Evolutionary conservation across 2,329 filamentous ascomycete species (phyloP).

Genomic region (Metarhizium rileyi): DNA sequence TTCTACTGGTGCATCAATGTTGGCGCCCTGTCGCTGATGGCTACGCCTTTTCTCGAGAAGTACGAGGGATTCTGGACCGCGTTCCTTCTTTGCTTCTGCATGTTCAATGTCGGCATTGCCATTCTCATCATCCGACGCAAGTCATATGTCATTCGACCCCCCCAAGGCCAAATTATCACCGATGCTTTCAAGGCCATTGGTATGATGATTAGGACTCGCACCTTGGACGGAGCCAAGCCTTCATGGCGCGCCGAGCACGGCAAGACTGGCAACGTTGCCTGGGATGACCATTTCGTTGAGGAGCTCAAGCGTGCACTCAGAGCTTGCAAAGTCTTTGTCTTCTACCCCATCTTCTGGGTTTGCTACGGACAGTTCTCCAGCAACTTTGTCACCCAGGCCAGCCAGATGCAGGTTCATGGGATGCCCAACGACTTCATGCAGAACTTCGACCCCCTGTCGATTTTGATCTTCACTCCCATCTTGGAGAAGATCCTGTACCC

Average conservation of each 20-base stretch:
- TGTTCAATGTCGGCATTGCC: conserved; percentile 51
- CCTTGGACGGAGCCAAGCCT: conserved; percentile 54
- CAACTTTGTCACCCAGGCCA: conserved; percentile 56
- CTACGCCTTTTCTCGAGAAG: conserved; percentile 58
- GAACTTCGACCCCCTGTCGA: conserved; percentile 57
- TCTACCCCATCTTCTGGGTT: conserved; percentile 59
- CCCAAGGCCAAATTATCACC: conserved; percentile 54
- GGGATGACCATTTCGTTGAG: conserved; percentile 63
- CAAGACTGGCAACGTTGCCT: conserved; percentile 34
- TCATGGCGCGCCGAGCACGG: conserved; percentile 48
- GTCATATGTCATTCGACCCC: conserved; percentile 40
- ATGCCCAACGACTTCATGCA: conserved; percentile 62
- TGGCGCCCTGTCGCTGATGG: conserved; percentile 58
- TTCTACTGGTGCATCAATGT: conserved; percentile 69
- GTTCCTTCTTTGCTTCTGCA: conserved; percentile 45
- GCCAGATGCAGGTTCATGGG: conserved; percentile 48
- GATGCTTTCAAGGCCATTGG: conserved; percentile 47
- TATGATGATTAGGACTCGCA: conserved; percentile 31
- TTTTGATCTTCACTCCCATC: conserved; percentile 57
- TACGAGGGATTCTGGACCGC: conserved; percentile 60
- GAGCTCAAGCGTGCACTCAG: conserved; percentile 56
- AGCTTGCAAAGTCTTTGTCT: conserved; percentile 63
- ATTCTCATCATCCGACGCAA: conserved; percentile 39
- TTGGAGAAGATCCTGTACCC: conserved; percentile 55
- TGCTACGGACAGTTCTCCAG: conserved; percentile 58